Evolutionary conservation across 495 filamentous ascomycete genomes (phyloP).

Genomic region (Poronia punctata): DNA sequence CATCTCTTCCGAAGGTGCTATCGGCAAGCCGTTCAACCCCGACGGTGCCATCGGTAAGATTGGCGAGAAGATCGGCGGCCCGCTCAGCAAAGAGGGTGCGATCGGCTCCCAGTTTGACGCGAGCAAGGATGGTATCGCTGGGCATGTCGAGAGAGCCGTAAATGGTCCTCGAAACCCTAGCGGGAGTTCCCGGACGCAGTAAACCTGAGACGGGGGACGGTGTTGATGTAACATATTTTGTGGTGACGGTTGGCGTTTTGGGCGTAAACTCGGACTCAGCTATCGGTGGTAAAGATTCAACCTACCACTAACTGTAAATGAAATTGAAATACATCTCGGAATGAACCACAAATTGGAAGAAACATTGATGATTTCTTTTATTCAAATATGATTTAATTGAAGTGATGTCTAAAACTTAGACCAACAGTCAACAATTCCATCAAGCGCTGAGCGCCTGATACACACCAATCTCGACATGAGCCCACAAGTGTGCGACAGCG

Average conservation of each 20-base stretch:
- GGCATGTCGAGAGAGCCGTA: slow-evolving; percentile 4
- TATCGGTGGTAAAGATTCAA: too few species aligned
- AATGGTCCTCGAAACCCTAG: slow-evolving; percentile 5
- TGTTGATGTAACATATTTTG: too few species aligned
- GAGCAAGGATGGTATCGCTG: slow-evolving; percentile 3
- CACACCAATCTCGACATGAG: slow-evolving; percentile 27
- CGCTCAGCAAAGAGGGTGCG: slow-evolving; percentile 1
- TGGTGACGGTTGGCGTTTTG: too few species aligned
- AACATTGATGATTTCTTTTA: too few species aligned
- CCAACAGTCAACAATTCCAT: too few species aligned
- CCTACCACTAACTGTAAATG: too few species aligned
- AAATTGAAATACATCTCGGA: too few species aligned
- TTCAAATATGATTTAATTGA: too few species aligned
- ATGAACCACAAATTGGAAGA: too few species aligned
- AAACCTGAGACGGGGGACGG: too few species aligned
- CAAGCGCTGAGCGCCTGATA: slow-evolving; percentile 26
- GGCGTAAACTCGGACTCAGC: too few species aligned
- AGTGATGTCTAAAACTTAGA: too few species aligned
- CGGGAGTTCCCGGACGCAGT: background rate
- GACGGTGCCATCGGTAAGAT: slow-evolving; percentile 4
- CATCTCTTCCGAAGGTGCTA: slow-evolving; percentile 2
- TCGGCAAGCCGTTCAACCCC: slow-evolving; percentile 5
- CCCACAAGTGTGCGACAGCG: slow-evolving; percentile 36
- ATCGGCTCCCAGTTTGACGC: slow-evolving; percentile 6
- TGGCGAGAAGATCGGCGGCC: slow-evolving; percentile 3